A percentile compares a stretch with the other conserved stretches of the same genome.
These are phyloP conservation scores for Isoetes engelmannii DNA, from an alignment of 83 land plant genomes.

Conservation along the genomic window DNA sequence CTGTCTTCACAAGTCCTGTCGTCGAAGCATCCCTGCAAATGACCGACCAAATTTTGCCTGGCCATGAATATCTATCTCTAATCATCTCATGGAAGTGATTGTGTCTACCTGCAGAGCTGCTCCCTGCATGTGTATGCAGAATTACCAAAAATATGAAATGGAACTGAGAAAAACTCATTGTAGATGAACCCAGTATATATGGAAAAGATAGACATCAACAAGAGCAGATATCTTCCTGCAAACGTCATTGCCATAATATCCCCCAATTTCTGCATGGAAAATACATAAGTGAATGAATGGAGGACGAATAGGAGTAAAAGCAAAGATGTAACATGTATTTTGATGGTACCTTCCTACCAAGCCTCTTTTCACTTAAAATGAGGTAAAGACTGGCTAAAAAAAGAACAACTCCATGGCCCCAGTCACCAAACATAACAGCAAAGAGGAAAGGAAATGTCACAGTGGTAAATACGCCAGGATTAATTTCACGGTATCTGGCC, in stretches of 20 bases:
- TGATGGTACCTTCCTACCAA: conserved; percentile 54
- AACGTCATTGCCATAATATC: conserved; percentile 86
- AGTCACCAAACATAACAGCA: conserved; percentile 98
- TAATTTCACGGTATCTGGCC: conserved; percentile 89
- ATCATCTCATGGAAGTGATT: not conserved
- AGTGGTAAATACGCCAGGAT: conserved; percentile 81
- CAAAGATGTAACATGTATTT: not conserved
- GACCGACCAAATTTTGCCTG: not conserved
- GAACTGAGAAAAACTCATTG: conserved; percentile 89
- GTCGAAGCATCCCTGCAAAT: conserved; percentile 60
- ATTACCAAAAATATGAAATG: conserved; percentile 58
- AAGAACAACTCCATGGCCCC: conserved; percentile 95
- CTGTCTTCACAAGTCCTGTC: conserved; percentile 59
- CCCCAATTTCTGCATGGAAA: conserved; percentile 68
- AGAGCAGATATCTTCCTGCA: conserved; percentile 78
- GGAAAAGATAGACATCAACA: conserved; percentile 88
- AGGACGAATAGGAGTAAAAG: not conserved
- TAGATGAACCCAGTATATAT: conserved; percentile 91
- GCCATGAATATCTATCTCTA: no score
- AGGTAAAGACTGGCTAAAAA: conserved; percentile 58
- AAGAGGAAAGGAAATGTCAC: conserved; percentile 93
- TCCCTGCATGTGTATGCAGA: conserved; percentile 83
- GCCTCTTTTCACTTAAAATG: conserved; percentile 62
- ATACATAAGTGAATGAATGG: not conserved
- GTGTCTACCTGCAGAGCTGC: conserved; percentile 54